These are phyloP conservation scores for Lophiotrema nucula DNA, from an alignment of 495 filamentous ascomycete genomes.

Conservation along the genomic window DNA sequence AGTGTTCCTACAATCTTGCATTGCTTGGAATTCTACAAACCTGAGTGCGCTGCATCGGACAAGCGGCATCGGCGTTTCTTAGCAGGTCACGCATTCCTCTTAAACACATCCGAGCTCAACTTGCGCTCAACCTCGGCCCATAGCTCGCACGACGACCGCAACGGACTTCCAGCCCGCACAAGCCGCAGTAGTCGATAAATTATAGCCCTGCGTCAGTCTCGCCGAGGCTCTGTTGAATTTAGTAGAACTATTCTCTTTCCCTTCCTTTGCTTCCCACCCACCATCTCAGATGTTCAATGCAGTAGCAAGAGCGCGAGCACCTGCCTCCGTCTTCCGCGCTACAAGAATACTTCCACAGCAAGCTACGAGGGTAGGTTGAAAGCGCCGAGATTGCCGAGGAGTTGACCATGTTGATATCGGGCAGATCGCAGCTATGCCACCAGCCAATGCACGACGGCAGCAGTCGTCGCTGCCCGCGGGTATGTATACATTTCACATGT, in stretches of 20 bases:
- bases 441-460: constrained; percentile 53
- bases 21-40: no score
- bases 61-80: neutral
- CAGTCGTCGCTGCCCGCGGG: constrained; percentile 59
- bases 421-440: constrained; percentile 51
- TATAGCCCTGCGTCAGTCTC: neutral
- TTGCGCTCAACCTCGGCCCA: no score
- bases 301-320: constrained; percentile 35
- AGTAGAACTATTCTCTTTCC: neutral
- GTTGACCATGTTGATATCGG: neutral
- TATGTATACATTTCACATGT: constrained; percentile 37
- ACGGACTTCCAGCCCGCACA: neutral
- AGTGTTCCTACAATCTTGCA: no score
- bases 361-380: constrained; percentile 21
- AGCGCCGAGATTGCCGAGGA: neutral
- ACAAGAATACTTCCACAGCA: constrained; percentile 11
- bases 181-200: neutral
- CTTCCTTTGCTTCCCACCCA: neutral
- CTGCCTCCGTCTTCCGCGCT: constrained; percentile 33
- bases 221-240: constrained; percentile 17
- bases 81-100: constrained; percentile 19
- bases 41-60: constrained; percentile 4
- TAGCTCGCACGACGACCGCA: no score
- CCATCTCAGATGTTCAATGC: constrained; percentile 36
- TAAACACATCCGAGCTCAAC: constrained; percentile 12